phyloP scores from a whole-genome alignment of 108 stramenopile species.

The Conticribra guillardii region DNA sequence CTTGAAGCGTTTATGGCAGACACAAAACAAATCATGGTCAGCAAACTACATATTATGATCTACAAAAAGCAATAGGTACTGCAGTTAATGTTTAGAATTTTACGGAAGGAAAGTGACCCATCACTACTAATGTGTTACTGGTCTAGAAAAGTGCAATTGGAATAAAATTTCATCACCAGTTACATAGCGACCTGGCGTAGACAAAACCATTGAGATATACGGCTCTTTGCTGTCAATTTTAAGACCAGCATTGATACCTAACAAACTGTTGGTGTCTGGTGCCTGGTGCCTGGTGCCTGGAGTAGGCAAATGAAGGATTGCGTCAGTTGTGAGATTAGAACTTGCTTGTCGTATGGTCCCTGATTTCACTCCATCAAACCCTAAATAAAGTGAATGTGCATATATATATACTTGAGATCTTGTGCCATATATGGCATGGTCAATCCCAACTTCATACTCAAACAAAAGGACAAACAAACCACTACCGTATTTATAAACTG shows the following conservation, averaged over 20 bases:
- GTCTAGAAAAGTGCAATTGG: constrained; percentile 51
- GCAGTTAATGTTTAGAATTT: too few species aligned
- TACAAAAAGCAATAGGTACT: too few species aligned
- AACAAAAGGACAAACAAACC: constrained; percentile 34
- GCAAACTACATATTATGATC: too few species aligned
- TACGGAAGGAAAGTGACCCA: too few species aligned
- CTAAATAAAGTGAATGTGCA: constrained; percentile 37
- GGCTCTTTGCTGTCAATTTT: constrained; percentile 55
- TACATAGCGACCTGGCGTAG: constrained; percentile 27
- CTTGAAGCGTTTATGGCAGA: too few species aligned
- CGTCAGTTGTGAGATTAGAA: constrained; percentile 43
- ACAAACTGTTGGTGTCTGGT: constrained; percentile 42
- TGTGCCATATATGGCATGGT: constrained; percentile 23
- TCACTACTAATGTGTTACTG: too few species aligned
- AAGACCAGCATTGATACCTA: constrained; percentile 45
- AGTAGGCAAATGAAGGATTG: constrained; percentile 37
- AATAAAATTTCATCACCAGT: constrained; percentile 42
- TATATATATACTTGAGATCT: constrained; percentile 52
- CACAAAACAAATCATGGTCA: too few species aligned
- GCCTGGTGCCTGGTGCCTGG: too few species aligned
- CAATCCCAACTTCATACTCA: constrained; percentile 41
- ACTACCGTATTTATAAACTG: constrained; percentile 40
- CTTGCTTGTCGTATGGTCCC: constrained; percentile 44
- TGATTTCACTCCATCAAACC: constrained; percentile 26
- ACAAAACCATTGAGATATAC: constrained; percentile 41